Evolutionary conservation across 108 stramenopile species (phyloP).

Genomic region (Nitzschia putrida): DNA sequence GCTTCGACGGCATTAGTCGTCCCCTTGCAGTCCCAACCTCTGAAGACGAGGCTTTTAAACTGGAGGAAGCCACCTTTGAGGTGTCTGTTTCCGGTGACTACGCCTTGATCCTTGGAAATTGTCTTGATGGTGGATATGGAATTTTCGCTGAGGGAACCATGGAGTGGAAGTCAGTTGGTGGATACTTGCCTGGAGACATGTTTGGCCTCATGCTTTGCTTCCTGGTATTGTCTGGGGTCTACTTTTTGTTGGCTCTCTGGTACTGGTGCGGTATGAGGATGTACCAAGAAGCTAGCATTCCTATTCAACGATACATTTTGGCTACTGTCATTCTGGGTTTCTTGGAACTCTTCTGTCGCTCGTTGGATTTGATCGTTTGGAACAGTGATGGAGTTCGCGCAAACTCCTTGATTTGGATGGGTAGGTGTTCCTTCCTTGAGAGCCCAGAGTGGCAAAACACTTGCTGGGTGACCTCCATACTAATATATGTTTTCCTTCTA

Average conservation of each 20-base stretch:
- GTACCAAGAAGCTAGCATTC: constrained; percentile 61
- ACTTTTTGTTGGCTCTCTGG: constrained; percentile 50
- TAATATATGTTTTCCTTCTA: neutral
- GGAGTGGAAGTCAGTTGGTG: constrained; percentile 61
- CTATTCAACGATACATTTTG: constrained; percentile 75
- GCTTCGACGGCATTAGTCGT: constrained; percentile 61
- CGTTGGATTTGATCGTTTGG: constrained; percentile 70
- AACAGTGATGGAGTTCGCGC: constrained; percentile 63
- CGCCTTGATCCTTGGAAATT: constrained; percentile 66
- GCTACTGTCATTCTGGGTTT: constrained; percentile 63
- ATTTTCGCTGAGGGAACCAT: constrained; percentile 63
- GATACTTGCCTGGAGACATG: constrained; percentile 74
- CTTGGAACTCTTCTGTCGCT: constrained; percentile 60
- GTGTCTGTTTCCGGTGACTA: constrained; percentile 53
- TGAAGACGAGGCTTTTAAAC: constrained; percentile 37
- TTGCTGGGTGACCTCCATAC: neutral
- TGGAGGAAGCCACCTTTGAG: constrained; percentile 39
- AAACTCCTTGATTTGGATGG: constrained; percentile 51
- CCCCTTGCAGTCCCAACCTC: constrained; percentile 48
- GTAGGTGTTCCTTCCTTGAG: constrained; percentile 26
- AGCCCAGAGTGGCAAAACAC: too few species aligned
- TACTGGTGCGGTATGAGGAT: constrained; percentile 58
- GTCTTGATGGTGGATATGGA: constrained; percentile 64
- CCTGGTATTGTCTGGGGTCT: constrained; percentile 37
- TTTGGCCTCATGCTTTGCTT: constrained; percentile 82